phyloP scores from a whole-genome alignment of 2,329 filamentous ascomycete genomes.

The Rhynchosporium agropyri region DNA sequence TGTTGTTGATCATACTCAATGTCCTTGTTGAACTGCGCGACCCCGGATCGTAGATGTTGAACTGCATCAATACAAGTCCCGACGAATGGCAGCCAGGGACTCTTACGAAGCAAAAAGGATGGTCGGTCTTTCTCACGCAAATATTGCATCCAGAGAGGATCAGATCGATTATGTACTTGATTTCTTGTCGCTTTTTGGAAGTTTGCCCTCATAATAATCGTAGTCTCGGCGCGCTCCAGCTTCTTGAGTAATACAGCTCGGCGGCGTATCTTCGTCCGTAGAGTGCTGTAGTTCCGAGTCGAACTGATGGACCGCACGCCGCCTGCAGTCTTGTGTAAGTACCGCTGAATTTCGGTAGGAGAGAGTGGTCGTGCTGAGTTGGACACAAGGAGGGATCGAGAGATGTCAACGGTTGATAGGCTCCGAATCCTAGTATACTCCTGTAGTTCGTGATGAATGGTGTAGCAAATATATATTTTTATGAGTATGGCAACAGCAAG shows the following conservation, averaged over 20 bases:
- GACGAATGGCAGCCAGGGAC: constrained; percentile 76
- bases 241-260: constrained; percentile 68
- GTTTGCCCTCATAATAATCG: constrained; percentile 76
- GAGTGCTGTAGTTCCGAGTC: constrained; percentile 78
- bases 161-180: too few relatives aligned
- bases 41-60: constrained; percentile 79
- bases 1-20: constrained; percentile 85
- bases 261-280: constrained; percentile 78
- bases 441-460: constrained; percentile 59
- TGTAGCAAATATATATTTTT: constrained; percentile 76
- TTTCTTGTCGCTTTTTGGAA: too few relatives aligned
- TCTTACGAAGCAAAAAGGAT: too few relatives aligned
- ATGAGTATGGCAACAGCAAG: constrained; percentile 74
- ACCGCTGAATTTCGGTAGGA: constrained; percentile 72
- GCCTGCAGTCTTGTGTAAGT: constrained; percentile 92
- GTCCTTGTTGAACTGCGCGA: constrained; percentile 83
- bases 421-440: constrained; percentile 75
- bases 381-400: constrained; percentile 79
- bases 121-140: too few relatives aligned
- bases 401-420: too few relatives aligned
- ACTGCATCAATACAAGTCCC: constrained; percentile 92
- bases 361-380: constrained; percentile 87
- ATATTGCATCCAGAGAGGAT: too few relatives aligned
- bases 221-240: constrained; percentile 80
- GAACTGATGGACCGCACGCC: constrained; percentile 92